Evolutionary conservation across 768 basidiomycete species (phyloP).

Genomic region (Tricholoma matsutake): DNA sequence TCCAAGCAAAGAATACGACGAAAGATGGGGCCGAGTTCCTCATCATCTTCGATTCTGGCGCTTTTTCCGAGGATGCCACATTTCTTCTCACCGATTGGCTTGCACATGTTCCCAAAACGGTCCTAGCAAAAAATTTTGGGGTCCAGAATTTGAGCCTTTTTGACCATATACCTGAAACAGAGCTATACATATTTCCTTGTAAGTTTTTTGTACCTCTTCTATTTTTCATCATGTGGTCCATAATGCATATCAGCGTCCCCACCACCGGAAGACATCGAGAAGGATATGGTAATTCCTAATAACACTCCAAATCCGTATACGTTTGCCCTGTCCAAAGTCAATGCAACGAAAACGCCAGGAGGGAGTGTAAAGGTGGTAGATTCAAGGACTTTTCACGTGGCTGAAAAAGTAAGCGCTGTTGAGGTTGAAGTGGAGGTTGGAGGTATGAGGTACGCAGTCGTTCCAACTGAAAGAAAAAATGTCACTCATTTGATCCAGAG

Average conservation of each 20-base stretch:
- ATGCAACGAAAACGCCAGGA: constrained; percentile 41
- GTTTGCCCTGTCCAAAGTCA: constrained; percentile 49
- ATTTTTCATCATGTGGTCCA: background rate
- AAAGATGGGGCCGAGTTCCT: constrained; percentile 52
- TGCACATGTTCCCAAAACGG: constrained; percentile 48
- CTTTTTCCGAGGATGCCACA: constrained; percentile 56
- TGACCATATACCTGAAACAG: constrained; percentile 49
- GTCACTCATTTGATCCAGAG: constrained; percentile 27
- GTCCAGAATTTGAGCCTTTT: constrained; percentile 39
- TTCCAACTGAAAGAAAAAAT: constrained; percentile 4
- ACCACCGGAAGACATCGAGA: constrained; percentile 37
- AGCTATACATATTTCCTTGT: constrained; percentile 54
- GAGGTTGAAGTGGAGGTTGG: constrained; percentile 58
- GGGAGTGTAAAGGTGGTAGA: constrained; percentile 63
- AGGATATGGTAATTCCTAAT: constrained; percentile 47
- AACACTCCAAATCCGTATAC: constrained; percentile 45
- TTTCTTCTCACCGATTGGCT: constrained; percentile 68
- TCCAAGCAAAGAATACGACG: constrained; percentile 49
- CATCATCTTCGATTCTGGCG: constrained; percentile 39
- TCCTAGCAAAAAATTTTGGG: constrained; percentile 65
- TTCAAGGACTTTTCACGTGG: constrained; percentile 47
- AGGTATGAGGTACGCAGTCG: constrained; percentile 50
- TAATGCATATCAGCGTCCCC: constrained; percentile 29
- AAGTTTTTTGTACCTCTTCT: background rate
- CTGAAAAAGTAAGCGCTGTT: constrained; percentile 52